phyloP scores from a whole-genome alignment of 495 filamentous ascomycete genomes.

The Hypoxylon rickii region DNA sequence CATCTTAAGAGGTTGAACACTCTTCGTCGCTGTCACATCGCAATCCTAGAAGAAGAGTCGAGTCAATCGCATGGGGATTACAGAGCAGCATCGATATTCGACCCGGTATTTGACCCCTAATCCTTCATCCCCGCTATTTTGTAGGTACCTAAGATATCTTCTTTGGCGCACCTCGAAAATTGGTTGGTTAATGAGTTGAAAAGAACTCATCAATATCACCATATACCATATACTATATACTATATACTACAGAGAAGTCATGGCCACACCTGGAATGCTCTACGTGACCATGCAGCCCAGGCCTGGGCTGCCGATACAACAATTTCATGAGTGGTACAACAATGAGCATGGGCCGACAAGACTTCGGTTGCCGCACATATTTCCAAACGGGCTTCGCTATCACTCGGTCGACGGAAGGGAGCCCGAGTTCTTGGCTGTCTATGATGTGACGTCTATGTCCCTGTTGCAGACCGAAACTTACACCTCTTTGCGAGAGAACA shows the following conservation, averaged over 20 bases:
- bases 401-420: constrained; percentile 62
- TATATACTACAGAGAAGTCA: constrained; percentile 14
- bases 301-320: constrained; percentile 61
- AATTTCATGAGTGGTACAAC: constrained; percentile 92
- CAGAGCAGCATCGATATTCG: too few species aligned
- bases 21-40: too few species aligned
- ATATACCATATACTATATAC: too few species aligned
- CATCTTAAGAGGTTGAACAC: too few species aligned
- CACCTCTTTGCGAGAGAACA: constrained; percentile 67
- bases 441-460: constrained; percentile 77
- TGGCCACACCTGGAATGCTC: constrained; percentile 63
- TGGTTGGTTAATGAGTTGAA: too few species aligned
- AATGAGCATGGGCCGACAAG: constrained; percentile 83
- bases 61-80: too few species aligned
- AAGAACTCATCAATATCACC: too few species aligned
- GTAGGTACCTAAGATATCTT: too few species aligned
- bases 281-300: constrained; percentile 80
- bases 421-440: constrained; percentile 76
- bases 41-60: neutral
- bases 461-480: constrained; percentile 70
- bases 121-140: too few species aligned
- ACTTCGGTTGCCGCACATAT: constrained; percentile 69
- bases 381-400: constrained; percentile 77
- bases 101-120: too few species aligned
- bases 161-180: too few species aligned